Evolutionary conservation across 345 rosid genomes (phyloP).

Genomic region (Pistacia integerrima): DNA sequence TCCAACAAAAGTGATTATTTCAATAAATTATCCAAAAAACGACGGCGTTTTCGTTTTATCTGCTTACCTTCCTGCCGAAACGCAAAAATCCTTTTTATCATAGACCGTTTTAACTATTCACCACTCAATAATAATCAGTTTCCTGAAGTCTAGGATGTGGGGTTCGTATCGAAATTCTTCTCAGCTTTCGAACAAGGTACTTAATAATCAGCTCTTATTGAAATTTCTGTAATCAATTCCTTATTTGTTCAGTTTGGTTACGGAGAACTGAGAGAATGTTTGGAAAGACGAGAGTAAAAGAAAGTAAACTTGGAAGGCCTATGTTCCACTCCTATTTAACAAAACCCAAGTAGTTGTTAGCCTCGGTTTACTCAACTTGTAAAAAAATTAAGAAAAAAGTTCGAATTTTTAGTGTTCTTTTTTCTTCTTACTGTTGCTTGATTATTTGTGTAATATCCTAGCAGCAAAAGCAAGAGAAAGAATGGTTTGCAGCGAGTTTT

Average conservation of each 20-base stretch:
- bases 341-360: background rate
- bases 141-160: conserved; percentile 34
- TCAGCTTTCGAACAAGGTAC: conserved; percentile 35
- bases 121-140: background rate
- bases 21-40: background rate
- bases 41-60: background rate
- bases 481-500: conserved; percentile 65
- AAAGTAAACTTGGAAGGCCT: background rate
- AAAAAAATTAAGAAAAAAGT: background rate
- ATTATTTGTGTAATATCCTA: conserved; percentile 16
- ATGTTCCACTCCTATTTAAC: background rate
- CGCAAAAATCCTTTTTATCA: background rate
- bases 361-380: background rate
- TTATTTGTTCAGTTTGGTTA: background rate
- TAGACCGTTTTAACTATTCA: background rate
- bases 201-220: background rate
- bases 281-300: background rate
- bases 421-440: background rate
- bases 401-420: background rate
- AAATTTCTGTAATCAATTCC: background rate
- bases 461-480: conserved; percentile 55
- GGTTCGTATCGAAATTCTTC: conserved; percentile 31
- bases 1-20: background rate
- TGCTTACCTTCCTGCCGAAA: background rate
- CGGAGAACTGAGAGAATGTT: background rate